Conservation (phyloP, 139 green algal species). For the Chlorella vulgaris region DNA sequence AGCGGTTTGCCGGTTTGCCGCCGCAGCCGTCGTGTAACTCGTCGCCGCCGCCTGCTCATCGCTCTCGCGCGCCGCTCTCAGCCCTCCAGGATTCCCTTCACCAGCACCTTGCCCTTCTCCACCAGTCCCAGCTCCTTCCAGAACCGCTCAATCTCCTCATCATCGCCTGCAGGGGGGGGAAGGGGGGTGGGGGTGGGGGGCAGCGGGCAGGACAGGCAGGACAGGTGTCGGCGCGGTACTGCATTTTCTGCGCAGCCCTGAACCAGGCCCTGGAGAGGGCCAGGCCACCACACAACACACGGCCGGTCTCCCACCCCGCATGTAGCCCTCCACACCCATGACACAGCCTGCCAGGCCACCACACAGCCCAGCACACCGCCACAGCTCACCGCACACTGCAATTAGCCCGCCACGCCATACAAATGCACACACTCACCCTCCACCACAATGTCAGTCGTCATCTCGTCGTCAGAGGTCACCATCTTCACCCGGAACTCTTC, state of each 20-base stretch:
- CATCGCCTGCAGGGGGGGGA: slow-evolving; percentile 70
- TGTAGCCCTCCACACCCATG: no score
- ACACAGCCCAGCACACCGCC: background rate
- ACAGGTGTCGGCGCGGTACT: no score
- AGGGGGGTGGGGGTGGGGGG: no score
- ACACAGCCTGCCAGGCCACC: background rate
- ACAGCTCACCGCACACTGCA: background rate
- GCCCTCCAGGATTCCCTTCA: slow-evolving; percentile 25
- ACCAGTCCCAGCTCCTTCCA: slow-evolving; percentile 76
- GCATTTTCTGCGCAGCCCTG: no score
- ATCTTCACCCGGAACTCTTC: slow-evolving; percentile 85
- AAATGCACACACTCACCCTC: slow-evolving; percentile 49
- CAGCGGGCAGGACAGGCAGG: no score
- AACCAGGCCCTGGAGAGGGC: no score
- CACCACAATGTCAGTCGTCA: slow-evolving; percentile 84
- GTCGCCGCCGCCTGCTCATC: no score
- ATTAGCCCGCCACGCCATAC: background rate
- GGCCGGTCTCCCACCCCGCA: no score
- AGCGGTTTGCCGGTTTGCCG: no score
- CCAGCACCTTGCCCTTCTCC: slow-evolving; percentile 91
- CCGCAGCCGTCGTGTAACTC: no score
- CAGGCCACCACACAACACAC: no score
- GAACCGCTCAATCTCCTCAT: slow-evolving; percentile 88
- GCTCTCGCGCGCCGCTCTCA: no score
- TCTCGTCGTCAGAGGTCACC: slow-evolving; percentile 87